Base-by-base conservation (phyloP, 106 monocot species). In the Alisma plantagoaquatica region DNA sequence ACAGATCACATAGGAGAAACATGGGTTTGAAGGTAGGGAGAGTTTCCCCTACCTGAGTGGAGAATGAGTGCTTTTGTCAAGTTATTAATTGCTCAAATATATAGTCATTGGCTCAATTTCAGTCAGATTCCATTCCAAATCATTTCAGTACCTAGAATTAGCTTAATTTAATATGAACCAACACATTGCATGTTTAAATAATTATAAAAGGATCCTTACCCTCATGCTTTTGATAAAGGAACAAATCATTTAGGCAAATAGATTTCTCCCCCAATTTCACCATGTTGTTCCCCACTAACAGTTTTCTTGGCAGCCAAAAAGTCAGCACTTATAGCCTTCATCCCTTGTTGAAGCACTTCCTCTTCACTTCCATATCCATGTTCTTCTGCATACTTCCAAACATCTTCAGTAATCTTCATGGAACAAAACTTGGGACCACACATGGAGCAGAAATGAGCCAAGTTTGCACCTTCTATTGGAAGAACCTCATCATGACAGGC, bases 401-500 rank as follows among this genome's bases (percentile, higher is more conserved):
- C 78, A 71, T 98, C 96, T 64, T 96, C 96, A 23, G 96, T 96
- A 41, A 96, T 89, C 54, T 89, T 89, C 96, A 98, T 98, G 24
- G 89, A 89, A 60, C 96, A 98, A 57, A 89, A 98, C 32, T 98
- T 98, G 33, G 89, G 96, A 25, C 96, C 89, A 64, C 96, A 98
- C 96, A 98, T 98, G 15, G 84, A 84, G 53, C 96, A 98, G 71
- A 98, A 98, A 74, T 98, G 96, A 47, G 96, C 96, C 10, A 88
- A 76, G 65, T 96, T 96, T 10, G 89, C 88, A 48, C 89, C 89
- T 31, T 98, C 96, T 59, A 84, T 67, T 29, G 96, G 96, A 51
- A 98, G 78, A 0, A 81, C 82, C 53, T 98, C 96, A 61, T 98
- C 96, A 74, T 98, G 96, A 48, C 84, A 98, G 33, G 81, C 29